Conservation (phyloP, 495 filamentous ascomycete genomes). For the Daldinia decipiens region DNA sequence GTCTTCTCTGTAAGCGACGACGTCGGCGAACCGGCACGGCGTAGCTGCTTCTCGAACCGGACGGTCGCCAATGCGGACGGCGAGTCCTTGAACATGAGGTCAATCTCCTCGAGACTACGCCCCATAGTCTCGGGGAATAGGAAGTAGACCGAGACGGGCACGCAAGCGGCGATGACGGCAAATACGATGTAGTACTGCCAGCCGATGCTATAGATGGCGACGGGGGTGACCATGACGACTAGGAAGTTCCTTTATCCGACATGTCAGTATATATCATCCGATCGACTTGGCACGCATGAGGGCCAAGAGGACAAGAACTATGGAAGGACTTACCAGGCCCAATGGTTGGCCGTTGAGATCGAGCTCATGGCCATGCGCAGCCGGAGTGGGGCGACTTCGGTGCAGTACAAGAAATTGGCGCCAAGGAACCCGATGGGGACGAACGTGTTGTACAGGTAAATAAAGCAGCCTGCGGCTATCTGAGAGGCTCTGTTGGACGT, state of each 20-base stretch:
- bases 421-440: constrained; percentile 69
- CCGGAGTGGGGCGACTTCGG: constrained; percentile 64
- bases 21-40: constrained; percentile 57
- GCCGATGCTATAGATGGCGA: constrained; percentile 58
- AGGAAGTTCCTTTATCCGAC: constrained; percentile 57
- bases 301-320: not conserved
- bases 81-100: constrained; percentile 73
- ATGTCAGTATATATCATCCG: constrained; percentile 3
- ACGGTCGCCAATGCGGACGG: constrained; percentile 68
- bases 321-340: constrained; percentile 53
- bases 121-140: constrained; percentile 67
- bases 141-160: constrained; percentile 64
- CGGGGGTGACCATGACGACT: constrained; percentile 57
- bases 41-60: constrained; percentile 63
- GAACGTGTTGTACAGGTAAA: constrained; percentile 71
- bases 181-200: constrained; percentile 63
- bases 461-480: constrained; percentile 61
- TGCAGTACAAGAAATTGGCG: constrained; percentile 67
- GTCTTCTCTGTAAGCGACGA: constrained; percentile 62
- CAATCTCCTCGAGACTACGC: constrained; percentile 70
- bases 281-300: not conserved
- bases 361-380: constrained; percentile 65
- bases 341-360: constrained; percentile 62
- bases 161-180: constrained; percentile 58
- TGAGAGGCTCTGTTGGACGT: constrained; percentile 44